Conservation (phyloP, 2,329 filamentous ascomycete species). For the Bipolaris oryzae region DNA sequence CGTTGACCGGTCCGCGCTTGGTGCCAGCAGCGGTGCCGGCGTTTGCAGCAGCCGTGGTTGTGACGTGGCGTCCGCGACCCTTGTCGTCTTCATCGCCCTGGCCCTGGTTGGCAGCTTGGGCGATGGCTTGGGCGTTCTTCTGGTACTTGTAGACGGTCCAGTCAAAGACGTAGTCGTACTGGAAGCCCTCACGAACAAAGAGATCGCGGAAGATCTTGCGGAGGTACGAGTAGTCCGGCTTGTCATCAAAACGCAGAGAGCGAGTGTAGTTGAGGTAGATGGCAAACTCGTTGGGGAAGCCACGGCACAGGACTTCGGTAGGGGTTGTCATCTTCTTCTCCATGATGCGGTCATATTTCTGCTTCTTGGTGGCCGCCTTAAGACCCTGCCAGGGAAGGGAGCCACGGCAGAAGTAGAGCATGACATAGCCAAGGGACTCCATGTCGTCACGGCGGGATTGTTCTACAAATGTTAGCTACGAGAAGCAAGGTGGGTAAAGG, state of each 20-base stretch:
- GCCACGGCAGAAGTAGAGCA: conserved; percentile 99
- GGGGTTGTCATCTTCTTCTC: conserved; percentile 99
- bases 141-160: conserved; percentile 99
- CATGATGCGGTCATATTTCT: conserved; percentile 99
- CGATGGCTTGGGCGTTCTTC: conserved; percentile 97
- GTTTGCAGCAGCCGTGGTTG: conserved; percentile 69
- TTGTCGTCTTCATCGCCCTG: conserved; percentile 78
- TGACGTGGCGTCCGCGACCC: conserved; percentile 61
- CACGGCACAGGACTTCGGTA: conserved; percentile 96
- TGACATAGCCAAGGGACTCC: conserved; percentile 98
- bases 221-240: conserved; percentile 99
- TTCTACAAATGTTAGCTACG: conserved; percentile 60
- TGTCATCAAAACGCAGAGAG: conserved; percentile 98
- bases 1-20: conserved; percentile 74
- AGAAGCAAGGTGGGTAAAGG: background rate
- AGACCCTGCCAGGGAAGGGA: conserved; percentile 98
- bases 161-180: conserved; percentile 99
- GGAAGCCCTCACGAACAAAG: conserved; percentile 98
- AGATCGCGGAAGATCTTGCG: conserved; percentile 99
- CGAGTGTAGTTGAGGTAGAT: conserved; percentile 99
- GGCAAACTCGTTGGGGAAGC: conserved; percentile 98
- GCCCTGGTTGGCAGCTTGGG: conserved; percentile 72
- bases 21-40: conserved; percentile 66
- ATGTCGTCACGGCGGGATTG: conserved; percentile 99
- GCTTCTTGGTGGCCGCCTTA: conserved; percentile 99